These are phyloP conservation scores for Penicillium sp. DNA, from an alignment of 2,329 filamentous ascomycete species.

Conservation along the genomic window DNA sequence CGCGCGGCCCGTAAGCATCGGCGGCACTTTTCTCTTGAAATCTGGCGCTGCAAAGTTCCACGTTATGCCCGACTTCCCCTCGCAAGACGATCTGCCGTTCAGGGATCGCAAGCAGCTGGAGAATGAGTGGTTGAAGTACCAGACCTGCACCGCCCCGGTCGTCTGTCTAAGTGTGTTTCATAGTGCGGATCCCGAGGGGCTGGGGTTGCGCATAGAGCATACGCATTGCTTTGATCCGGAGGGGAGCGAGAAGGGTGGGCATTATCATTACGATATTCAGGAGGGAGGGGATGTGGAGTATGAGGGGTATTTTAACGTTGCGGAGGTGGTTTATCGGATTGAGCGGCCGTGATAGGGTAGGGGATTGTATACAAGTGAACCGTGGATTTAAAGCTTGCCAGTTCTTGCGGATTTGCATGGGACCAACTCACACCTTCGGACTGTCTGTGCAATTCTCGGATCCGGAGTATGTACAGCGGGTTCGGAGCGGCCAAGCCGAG, in stretches of 20 bases:
- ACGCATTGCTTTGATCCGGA: constrained; percentile 51
- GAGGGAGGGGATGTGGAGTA: constrained; percentile 9
- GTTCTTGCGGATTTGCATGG: no score
- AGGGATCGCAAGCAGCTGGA: constrained; percentile 34
- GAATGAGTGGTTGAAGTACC: constrained; percentile 46
- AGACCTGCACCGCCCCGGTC: constrained; percentile 43
- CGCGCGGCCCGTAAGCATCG: constrained; percentile 40
- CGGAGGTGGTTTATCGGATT: constrained; percentile 12
- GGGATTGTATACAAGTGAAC: neutral
- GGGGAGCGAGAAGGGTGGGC: constrained; percentile 43
- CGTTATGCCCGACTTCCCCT: constrained; percentile 54
- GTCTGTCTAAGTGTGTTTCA: constrained; percentile 51
- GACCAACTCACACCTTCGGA: no score
- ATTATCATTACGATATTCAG: constrained; percentile 51
- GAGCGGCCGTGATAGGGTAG: neutral
- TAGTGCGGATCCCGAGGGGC: constrained; percentile 45
- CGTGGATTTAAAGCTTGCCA: neutral
- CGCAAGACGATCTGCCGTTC: constrained; percentile 30
- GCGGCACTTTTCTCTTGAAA: constrained; percentile 49
- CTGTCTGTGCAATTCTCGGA: no score
- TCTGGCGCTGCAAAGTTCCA: constrained; percentile 46
- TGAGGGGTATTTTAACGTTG: constrained; percentile 17
- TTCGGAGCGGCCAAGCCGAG: no score
- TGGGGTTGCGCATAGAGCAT: constrained; percentile 54
- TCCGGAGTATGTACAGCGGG: no score